These are phyloP conservation scores for Diaporthe capsici DNA, from an alignment of 2,329 filamentous ascomycete species.

Conservation along the genomic window DNA sequence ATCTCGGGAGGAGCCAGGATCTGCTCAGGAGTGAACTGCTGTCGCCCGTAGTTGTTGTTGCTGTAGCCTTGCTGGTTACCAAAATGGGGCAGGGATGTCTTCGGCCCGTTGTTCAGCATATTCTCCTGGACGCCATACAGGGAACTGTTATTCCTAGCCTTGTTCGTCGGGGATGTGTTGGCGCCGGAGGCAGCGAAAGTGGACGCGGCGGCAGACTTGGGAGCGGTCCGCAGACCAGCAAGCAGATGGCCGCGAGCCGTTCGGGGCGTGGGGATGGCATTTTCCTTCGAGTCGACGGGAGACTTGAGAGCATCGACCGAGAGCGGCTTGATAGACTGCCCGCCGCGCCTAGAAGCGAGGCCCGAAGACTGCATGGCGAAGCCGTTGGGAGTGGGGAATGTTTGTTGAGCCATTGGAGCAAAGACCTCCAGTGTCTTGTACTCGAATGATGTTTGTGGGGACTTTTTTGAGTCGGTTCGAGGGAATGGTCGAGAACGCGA, in stretches of 20 bases:
- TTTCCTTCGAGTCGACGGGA: conserved; percentile 73
- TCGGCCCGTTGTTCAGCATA: conserved; percentile 63
- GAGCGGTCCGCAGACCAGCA: conserved; percentile 92
- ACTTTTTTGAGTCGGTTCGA: background rate
- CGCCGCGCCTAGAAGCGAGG: conserved; percentile 87
- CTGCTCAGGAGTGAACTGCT: conserved; percentile 86
- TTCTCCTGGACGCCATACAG: conserved; percentile 61
- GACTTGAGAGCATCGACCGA: conserved; percentile 81
- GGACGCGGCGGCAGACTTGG: conserved; percentile 83
- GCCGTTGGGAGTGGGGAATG: conserved; percentile 78
- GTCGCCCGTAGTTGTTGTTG: conserved; percentile 47
- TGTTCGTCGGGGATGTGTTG: conserved; percentile 54
- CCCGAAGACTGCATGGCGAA: conserved; percentile 83
- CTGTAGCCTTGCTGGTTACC: conserved; percentile 49
- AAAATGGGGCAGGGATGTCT: conserved; percentile 66
- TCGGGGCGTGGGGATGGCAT: conserved; percentile 83
- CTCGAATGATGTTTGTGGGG: conserved; percentile 53
- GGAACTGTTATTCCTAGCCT: conserved; percentile 58
- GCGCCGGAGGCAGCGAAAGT: conserved; percentile 69
- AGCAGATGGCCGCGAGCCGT: conserved; percentile 96
- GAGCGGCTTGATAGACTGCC: conserved; percentile 90
- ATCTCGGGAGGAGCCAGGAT: conserved; percentile 87
- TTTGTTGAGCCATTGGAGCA: conserved; percentile 87
- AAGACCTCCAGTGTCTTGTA: conserved; percentile 96
- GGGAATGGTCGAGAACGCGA: conserved; percentile 19